Conservation (phyloP, 805 yeast genomes). For the Candida palmyrensis region DNA sequence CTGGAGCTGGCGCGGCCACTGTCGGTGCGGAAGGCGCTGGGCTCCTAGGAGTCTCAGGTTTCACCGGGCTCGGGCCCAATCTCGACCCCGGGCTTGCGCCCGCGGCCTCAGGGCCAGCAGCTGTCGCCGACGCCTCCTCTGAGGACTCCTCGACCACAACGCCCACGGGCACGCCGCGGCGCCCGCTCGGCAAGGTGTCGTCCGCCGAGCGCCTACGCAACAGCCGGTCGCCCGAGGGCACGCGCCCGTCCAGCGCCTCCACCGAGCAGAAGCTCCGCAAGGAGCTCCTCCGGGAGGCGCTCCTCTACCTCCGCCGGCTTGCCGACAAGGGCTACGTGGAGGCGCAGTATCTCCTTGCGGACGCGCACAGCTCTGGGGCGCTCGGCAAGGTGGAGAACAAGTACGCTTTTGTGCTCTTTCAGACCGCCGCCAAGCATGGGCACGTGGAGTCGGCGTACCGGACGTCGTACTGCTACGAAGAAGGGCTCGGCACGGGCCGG, state of each 20-base stretch:
- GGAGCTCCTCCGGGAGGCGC: conserved; percentile 73
- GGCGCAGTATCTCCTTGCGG: conserved; percentile 91
- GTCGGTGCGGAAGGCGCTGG: conserved; percentile 1
- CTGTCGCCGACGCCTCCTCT: conserved; percentile 4
- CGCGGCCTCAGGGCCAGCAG: conserved; percentile 8
- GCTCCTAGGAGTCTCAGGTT: too few relatives aligned
- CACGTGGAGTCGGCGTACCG: conserved; percentile 90
- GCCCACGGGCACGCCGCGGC: background rate
- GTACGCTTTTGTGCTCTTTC: conserved; percentile 74
- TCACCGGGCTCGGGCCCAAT: conserved; percentile 3
- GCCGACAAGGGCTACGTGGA: conserved; percentile 80
- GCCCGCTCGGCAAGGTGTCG: conserved; percentile 4
- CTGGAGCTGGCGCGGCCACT: background rate
- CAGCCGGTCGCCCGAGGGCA: background rate
- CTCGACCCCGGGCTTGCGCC: conserved; percentile 3
- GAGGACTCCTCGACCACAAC: conserved; percentile 3
- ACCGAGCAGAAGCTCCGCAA: conserved; percentile 33
- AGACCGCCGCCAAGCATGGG: conserved; percentile 88
- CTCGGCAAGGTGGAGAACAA: conserved; percentile 74
- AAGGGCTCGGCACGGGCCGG: conserved; percentile 87
- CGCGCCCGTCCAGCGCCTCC: background rate
- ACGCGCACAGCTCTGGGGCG: conserved; percentile 80
- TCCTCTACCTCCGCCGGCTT: conserved; percentile 59
- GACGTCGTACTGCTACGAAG: conserved; percentile 86
- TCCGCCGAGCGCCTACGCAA: background rate